Percentiles rank a stretch among this genome's conserved stretches.
These are phyloP conservation scores for Tolypocladium tundrense DNA, from an alignment of 2,329 filamentous ascomycete genomes.

Conservation along the genomic window DNA sequence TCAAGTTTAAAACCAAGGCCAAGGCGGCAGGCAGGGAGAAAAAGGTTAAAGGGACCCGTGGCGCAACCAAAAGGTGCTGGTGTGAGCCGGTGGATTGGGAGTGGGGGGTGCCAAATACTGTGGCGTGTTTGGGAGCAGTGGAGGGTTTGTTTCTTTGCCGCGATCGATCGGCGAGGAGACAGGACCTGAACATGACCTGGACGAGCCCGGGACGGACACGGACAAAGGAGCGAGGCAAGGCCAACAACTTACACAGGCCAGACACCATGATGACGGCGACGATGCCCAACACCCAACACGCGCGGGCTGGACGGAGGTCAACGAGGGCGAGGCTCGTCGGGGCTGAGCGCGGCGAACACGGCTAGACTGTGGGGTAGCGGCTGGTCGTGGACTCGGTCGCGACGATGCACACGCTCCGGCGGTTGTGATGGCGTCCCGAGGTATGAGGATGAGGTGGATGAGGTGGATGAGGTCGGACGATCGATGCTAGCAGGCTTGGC, in stretches of 20 bases:
- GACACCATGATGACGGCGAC: conserved; percentile 1
- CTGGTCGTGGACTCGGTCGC: not conserved
- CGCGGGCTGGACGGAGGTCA: too few species aligned
- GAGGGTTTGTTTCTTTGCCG: not conserved
- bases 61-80: not conserved
- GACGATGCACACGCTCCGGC: not conserved
- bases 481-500: not conserved
- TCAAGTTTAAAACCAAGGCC: not conserved
- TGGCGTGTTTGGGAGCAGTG: not conserved
- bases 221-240: not conserved
- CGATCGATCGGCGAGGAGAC: not conserved
- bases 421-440: too few species aligned
- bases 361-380: not conserved
- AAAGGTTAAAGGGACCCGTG: not conserved
- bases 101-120: not conserved
- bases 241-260: conserved; percentile 5
- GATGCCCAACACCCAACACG: not conserved
- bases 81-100: not conserved
- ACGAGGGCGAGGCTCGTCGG: not conserved
- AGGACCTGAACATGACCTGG: not conserved
- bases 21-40: not conserved
- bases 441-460: too few species aligned
- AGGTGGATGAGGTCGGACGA: not conserved
- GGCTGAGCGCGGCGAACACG: not conserved
- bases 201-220: not conserved